Evolutionary conservation across 352 stramenopile species (phyloP), one percentile per base, ranked within the genome.

Genomic region (Phytopythium chamaehyphon): DNA sequence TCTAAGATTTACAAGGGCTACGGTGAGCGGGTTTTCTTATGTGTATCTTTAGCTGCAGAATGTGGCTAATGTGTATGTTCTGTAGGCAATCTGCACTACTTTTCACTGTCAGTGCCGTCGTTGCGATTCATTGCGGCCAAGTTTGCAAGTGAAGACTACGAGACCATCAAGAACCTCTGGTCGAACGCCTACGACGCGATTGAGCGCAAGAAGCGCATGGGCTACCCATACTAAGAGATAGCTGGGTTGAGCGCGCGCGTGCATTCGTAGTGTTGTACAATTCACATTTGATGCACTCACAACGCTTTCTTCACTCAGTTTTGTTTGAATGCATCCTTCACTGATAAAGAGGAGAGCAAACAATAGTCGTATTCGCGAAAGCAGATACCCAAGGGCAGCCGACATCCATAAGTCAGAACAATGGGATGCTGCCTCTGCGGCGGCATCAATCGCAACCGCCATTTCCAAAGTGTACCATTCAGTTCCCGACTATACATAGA

Each of bases 1-100:
- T 86, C 64, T 74, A 93, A 93, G 59, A 93, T 93, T 54, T 93
- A 93, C 73, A 93, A 90, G 57, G 77, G 80, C 26, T 93, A 90
- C 40, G 82, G 73, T 85, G 35, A 21, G 64, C 60, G 5, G 12
- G n/a, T n/a, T n/a, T n/a, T n/a, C n/a, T n/a, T n/a, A n/a, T n/a
- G n/a, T n/a, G n/a, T n/a, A n/a, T n/a, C 28, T 9, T 10, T 33
- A 33, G 28, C 28, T 9, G 28, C 28, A 9, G 5, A 33, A 33
- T n/a, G n/a, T n/a, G 9, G 9, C 28, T 33, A 33, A 14, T 44
- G 35, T 44, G 15, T 35, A 8, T 36, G 6, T 18, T 66, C 28
- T 16, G 21, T 46, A 85, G 70, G 79, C 49, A 89, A 90, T 44
- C 59, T 93, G 42, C 80, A 93, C 68, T 92, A 92, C 54, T 92